These are phyloP conservation scores for Acanthochlamys bracteata DNA, from an alignment of 106 monocot species.

Conservation along the genomic window DNA sequence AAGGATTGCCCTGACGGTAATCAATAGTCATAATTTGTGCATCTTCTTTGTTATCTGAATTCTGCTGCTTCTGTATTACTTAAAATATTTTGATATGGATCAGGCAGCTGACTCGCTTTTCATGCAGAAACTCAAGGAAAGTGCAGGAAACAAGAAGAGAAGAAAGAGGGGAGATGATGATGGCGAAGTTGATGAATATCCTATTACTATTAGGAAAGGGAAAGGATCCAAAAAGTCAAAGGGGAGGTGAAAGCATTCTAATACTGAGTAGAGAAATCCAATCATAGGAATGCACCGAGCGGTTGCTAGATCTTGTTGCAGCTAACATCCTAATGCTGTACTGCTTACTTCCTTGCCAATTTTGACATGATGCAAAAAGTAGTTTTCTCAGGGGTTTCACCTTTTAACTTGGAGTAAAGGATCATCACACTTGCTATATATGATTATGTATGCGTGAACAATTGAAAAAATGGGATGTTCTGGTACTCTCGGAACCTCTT, in stretches of 20 bases:
- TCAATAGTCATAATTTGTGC: background rate
- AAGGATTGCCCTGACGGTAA: constrained; percentile 50
- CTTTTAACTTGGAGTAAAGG: too few species aligned
- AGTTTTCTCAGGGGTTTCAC: background rate
- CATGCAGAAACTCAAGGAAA: constrained; percentile 51
- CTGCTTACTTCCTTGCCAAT: too few species aligned
- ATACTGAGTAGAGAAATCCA: too few species aligned
- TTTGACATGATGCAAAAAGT: too few species aligned
- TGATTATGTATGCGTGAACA: too few species aligned
- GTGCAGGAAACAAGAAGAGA: constrained; percentile 30
- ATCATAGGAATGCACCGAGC: too few species aligned
- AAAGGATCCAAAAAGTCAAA: background rate
- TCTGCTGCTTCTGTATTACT: background rate
- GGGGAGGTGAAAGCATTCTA: background rate
- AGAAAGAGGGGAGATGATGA: constrained; percentile 38
- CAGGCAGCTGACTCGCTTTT: background rate
- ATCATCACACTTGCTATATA: too few species aligned
- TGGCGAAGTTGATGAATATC: constrained; percentile 14
- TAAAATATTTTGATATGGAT: background rate
- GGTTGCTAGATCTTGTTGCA: too few species aligned
- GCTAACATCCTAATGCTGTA: too few species aligned
- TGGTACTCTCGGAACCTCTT: too few species aligned
- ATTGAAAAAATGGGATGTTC: too few species aligned
- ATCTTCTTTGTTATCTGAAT: background rate
- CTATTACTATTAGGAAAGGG: background rate